A percentile compares a stretch with the other conserved stretches of the same genome.
Conservation (phyloP, 805 yeast genomes). For the Kuraishia capsulata region DNA sequence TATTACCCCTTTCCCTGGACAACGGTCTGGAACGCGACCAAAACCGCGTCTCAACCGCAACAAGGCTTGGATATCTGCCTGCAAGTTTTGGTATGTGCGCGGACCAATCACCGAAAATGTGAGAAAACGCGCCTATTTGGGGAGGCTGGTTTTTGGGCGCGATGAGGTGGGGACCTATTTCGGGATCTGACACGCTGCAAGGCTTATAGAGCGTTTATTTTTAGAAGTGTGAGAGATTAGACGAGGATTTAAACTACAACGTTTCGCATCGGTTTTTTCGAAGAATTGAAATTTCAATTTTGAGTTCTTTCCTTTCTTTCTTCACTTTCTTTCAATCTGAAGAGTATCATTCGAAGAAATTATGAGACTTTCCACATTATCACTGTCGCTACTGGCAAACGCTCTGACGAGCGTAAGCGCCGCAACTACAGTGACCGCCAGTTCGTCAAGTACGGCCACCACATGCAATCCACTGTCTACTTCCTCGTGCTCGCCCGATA, state of each 20-base stretch:
- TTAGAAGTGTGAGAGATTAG: too few species aligned
- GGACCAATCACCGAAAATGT: too few species aligned
- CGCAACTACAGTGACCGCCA: not conserved
- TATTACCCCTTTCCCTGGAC: conserved; percentile 25
- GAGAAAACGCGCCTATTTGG: too few species aligned
- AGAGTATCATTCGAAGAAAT: conserved; percentile 1
- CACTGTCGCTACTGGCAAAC: not conserved
- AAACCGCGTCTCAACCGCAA: not conserved
- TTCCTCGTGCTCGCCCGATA: conserved; percentile 27
- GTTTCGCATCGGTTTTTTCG: too few species aligned
- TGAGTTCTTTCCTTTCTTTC: not conserved
- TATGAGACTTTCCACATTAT: not conserved
- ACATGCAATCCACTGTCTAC: conserved; percentile 23
- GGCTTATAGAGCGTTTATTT: too few species aligned
- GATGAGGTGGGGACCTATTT: too few species aligned
- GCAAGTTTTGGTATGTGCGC: too few species aligned
- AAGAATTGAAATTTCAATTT: too few species aligned
- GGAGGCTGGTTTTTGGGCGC: too few species aligned
- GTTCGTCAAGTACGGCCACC: conserved; percentile 4
- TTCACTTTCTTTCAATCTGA: not conserved
- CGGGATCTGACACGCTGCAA: too few species aligned
- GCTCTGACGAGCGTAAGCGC: not conserved
- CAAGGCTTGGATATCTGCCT: not conserved
- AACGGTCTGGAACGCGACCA: conserved; percentile 4
- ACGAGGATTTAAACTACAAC: too few species aligned